Percentiles rank a stretch among this genome's conserved stretches.
Evolutionary conservation across 2,329 filamentous ascomycete species (phyloP).

Genomic region (Epichloe coenophiala): DNA sequence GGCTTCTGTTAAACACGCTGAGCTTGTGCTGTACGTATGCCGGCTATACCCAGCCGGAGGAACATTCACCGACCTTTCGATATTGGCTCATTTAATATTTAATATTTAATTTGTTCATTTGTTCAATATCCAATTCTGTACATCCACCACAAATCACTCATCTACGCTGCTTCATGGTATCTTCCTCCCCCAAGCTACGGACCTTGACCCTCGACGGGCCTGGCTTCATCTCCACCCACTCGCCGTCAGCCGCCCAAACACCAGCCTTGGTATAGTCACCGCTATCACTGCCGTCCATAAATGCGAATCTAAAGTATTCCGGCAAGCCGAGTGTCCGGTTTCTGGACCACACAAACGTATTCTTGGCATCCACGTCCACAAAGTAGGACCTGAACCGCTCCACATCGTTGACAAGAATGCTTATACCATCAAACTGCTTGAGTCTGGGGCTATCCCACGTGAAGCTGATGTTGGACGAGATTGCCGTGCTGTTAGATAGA

Average conservation of each 20-base stretch:
- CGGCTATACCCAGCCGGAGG: no score
- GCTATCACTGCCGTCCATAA: conserved; percentile 48
- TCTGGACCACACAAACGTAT: conserved; percentile 46
- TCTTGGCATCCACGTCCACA: conserved; percentile 31
- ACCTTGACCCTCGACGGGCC: conserved; percentile 40
- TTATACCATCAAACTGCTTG: conserved; percentile 57
- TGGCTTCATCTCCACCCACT: conserved; percentile 51
- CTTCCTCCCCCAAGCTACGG: conserved; percentile 11
- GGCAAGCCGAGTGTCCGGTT: conserved; percentile 31
- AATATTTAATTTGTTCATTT: no score
- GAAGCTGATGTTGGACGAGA: conserved; percentile 53
- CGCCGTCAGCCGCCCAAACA: conserved; percentile 48
- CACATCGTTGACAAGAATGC: conserved; percentile 73
- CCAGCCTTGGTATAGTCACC: conserved; percentile 68
- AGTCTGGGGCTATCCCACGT: conserved; percentile 32
- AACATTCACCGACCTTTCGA: no score
- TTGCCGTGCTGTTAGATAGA: conserved; percentile 20
- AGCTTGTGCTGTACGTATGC: no score
- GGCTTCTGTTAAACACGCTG: no score
- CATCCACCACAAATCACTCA: not conserved
- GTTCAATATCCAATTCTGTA: no score
- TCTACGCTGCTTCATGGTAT: not conserved
- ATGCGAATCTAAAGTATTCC: conserved; percentile 70
- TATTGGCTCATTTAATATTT: no score
- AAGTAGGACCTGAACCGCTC: conserved; percentile 67